Conservation (phyloP, 768 basidiomycete species). For the Xanthoconium purpureum region DNA sequence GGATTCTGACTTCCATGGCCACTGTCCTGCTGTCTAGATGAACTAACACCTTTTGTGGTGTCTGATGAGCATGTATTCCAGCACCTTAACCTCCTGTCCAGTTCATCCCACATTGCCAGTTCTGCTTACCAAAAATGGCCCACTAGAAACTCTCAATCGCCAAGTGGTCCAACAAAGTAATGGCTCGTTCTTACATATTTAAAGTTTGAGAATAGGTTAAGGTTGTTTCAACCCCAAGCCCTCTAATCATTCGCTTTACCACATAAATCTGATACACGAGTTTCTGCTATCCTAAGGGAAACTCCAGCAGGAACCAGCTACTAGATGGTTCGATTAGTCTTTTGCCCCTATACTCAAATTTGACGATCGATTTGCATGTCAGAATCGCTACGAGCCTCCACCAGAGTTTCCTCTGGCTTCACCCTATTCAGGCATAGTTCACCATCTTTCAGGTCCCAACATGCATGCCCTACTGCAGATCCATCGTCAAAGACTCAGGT, state of each 20-base stretch:
- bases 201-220: conserved; percentile 81
- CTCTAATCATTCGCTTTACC: conserved; percentile 90
- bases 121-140: conserved; percentile 74
- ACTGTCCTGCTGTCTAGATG: conserved; percentile 87
- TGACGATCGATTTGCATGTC: conserved; percentile 95
- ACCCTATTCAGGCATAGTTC: conserved; percentile 88
- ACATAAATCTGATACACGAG: conserved; percentile 32
- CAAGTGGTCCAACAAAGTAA: conserved; percentile 48
- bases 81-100: conserved; percentile 75
- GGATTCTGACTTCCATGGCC: conserved; percentile 84
- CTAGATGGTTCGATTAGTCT: conserved; percentile 95
- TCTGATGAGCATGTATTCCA: conserved; percentile 81
- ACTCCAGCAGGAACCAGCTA: conserved; percentile 92
- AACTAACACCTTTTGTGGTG: conserved; percentile 85
- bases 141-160: conserved; percentile 69
- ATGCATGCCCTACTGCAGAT: conserved; percentile 78
- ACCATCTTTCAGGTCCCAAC: conserved; percentile 90
- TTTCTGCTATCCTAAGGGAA: conserved; percentile 75
- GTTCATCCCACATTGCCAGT: conserved; percentile 72
- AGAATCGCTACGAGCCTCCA: conserved; percentile 95
- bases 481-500: conserved; percentile 69
- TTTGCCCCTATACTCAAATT: conserved; percentile 96
- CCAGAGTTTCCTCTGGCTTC: conserved; percentile 96
- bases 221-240: conserved; percentile 85
- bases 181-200: conserved; percentile 58